Base-by-base conservation (phyloP, 345 rosid genomes). In the Cardamine resedifolia region DNA sequence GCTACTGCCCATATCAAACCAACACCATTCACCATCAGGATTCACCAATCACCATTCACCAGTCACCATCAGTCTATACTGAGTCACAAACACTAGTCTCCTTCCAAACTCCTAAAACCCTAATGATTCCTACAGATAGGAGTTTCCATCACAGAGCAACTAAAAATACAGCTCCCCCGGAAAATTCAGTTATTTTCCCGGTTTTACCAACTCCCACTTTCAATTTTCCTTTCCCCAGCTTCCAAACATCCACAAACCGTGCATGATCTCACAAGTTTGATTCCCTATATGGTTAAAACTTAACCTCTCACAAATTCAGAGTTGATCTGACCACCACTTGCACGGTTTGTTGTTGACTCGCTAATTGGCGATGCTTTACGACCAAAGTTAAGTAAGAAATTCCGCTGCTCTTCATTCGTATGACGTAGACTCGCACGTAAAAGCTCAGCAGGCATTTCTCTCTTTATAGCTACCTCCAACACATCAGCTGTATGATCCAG, bases 371-470 rank as follows among this genome's bases (percentile, higher is more conserved):
- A 78, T 0, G 88, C 82, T 44, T 81, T 90, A 65, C 84, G 95
- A 56, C 94, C 90, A 68, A 91, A 88, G 72, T 80, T 85, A 7
- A 87, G 80, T 73, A 96, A 81, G 27, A 83, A 86, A 67, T 86
- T 90, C 78, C 87, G 70, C 81, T 96, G 98, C 68, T 70, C 72
- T 52, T 90, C 96, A 49, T 82, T 91, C 0, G 99, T 90, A 81
- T 92, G 99, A 60, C 91, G 94, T 31, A 96, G 92, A 71, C 98
- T 88, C 10, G 97, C 96, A 19, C 96, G 94, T 66, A 96, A 73
- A 50, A 96, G 96, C 74, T 96, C 99, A 67, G 89, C 88, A 38
- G 99, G 99, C 97, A 96, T 90, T 80, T 96, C 99, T 34, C 81
- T 82, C 80, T 85, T 88, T 70, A 90, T 89, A 55, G 96, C 96